Base-by-base conservation (phyloP, 768 basidiomycete species). In the Boletus rex-veris region DNA sequence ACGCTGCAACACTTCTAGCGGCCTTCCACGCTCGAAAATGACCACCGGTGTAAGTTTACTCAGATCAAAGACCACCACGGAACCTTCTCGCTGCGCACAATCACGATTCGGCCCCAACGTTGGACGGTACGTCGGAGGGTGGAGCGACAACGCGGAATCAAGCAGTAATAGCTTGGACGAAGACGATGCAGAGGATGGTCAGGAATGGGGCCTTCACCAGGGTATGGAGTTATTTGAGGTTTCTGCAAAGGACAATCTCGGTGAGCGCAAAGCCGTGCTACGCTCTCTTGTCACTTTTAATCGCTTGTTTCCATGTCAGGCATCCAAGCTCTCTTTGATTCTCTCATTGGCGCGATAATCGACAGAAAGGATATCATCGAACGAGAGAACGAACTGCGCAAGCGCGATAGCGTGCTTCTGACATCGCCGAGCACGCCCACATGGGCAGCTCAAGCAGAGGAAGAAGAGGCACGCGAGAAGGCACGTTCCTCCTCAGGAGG, bases 151-250 rank as follows among this genome's bases (percentile, higher is more conserved):
- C 35, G 76, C 73, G 14, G 85, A 85, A 54, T 79, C 77, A 46
- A 84, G 80, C 64, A 85, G 81, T 66, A 85, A 83, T 55, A 87
- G 85, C 66, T 74, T 83, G 48, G 78, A 81, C 43, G 86, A 84
- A 67, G 82, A 82, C 40, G 85, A 89, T 18, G 76, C 69, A 4
- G 71, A 75, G 6, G 80, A 80, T 18, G 73, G 73, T 4, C 74
- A 74, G 38, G 87, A 88, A 65, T 90, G 88, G 86, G 88, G 89
- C 6, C 76, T 88, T 37, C 83, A 79, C 65, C 88, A 87, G 66
- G 88, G 84, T 57, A 91, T 94, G 84, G 88, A 89, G 64, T 78
- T 95, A 16, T 91, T 90, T 59, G 91, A 96, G 67, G 91, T 96
- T 18, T 94, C 91, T 41, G 88, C 94, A 49, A 94, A 94, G 71